Conservation (phyloP, 495 filamentous ascomycete genomes). For the Patellaria atrata region DNA sequence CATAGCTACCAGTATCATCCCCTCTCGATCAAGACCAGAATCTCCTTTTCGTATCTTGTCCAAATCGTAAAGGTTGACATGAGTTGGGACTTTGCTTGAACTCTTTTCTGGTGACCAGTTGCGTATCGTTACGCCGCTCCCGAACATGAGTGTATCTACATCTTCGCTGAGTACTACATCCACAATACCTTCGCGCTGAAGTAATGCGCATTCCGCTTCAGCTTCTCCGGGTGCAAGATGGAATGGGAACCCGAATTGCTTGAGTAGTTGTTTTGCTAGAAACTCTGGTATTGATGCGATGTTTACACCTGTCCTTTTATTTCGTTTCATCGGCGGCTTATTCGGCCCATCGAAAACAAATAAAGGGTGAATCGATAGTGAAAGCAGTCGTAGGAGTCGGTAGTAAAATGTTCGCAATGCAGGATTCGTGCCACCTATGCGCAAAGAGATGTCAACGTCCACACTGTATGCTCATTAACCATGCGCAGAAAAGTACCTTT, state of each 20-base stretch:
- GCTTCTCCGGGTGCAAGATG: slow-evolving; percentile 91
- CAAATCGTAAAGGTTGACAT: slow-evolving; percentile 65
- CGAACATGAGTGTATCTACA: slow-evolving; percentile 97
- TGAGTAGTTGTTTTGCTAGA: slow-evolving; percentile 56
- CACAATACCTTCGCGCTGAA: slow-evolving; percentile 74
- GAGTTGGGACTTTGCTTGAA: slow-evolving; percentile 56
- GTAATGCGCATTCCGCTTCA: slow-evolving; percentile 84
- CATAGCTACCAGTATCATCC: slow-evolving; percentile 88
- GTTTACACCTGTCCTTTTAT: slow-evolving; percentile 41
- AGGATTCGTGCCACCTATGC: slow-evolving; percentile 69
- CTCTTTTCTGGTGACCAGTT: slow-evolving; percentile 69
- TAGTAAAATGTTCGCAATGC: slow-evolving; percentile 88
- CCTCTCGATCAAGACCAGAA: slow-evolving; percentile 55
- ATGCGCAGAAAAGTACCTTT: slow-evolving; percentile 35
- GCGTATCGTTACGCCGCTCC: slow-evolving; percentile 58
- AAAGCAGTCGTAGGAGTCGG: slow-evolving; percentile 69
- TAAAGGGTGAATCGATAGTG: slow-evolving; percentile 68
- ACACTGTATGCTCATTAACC: neutral
- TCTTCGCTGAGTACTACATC: slow-evolving; percentile 96
- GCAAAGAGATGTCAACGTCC: slow-evolving; percentile 2
- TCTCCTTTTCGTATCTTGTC: slow-evolving; percentile 36
- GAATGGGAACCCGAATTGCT: slow-evolving; percentile 68
- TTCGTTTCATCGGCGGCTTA: slow-evolving; percentile 83
- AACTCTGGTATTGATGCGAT: slow-evolving; percentile 34
- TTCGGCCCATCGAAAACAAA: slow-evolving; percentile 93